phyloP scores from a whole-genome alignment of 345 rosid species.

The Erodium maritimum region DNA sequence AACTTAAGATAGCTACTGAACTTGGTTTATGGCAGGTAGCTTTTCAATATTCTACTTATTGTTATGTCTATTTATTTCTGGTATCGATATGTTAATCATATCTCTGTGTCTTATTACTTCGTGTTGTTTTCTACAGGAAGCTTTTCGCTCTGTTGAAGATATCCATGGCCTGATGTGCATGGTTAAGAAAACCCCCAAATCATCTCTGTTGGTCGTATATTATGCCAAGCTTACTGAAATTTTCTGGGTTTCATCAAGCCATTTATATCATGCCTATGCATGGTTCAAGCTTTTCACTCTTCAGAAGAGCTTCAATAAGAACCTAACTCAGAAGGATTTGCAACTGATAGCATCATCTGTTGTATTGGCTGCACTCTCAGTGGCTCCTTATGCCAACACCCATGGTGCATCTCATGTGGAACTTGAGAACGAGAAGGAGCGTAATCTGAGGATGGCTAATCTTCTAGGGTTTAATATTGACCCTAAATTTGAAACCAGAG shows the following conservation, averaged over 20 bases:
- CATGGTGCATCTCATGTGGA: conserved; percentile 69
- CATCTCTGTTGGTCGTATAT: conserved; percentile 84
- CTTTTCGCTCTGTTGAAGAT: conserved; percentile 91
- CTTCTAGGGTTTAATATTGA: conserved; percentile 92
- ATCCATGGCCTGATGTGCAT: conserved; percentile 88
- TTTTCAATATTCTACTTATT: conserved; percentile 2
- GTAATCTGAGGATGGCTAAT: conserved; percentile 83
- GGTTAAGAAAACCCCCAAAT: conserved; percentile 92
- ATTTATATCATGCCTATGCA: conserved; percentile 91
- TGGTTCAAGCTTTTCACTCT: conserved; percentile 93
- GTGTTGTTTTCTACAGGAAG: conserved; percentile 49
- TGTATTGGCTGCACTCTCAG: conserved; percentile 83
- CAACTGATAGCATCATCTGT: conserved; percentile 91
- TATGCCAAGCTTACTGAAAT: conserved; percentile 92
- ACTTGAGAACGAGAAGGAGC: conserved; percentile 87
- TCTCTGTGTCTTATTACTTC: background rate
- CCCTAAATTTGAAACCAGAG: conserved; percentile 77
- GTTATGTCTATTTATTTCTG: background rate
- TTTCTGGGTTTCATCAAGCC: conserved; percentile 89
- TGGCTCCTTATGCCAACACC: conserved; percentile 59
- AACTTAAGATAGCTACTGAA: conserved; percentile 88
- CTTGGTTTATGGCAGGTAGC: conserved; percentile 90
- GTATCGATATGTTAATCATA: background rate
- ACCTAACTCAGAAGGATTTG: conserved; percentile 87
- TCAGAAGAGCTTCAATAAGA: conserved; percentile 92